Evolutionary conservation across 2,329 filamentous ascomycete species (phyloP).

Genomic region (Chalaropsis ovoidea): DNA sequence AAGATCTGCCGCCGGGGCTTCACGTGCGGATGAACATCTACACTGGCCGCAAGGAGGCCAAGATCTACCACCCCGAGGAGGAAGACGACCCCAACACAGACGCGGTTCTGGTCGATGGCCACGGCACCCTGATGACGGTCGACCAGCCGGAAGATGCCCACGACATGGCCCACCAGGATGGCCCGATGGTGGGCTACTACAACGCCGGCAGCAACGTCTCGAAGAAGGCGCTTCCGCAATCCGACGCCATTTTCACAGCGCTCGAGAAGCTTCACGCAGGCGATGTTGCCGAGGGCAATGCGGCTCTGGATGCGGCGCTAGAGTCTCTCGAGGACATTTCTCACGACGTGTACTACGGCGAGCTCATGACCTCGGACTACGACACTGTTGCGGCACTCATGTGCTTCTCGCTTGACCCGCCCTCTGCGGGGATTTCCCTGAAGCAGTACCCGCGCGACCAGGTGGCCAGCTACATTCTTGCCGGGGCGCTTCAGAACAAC

Average conservation of each 20-base stretch:
- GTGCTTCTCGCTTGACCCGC: constrained; percentile 40
- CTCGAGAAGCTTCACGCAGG: constrained; percentile 41
- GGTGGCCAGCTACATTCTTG: constrained; percentile 48
- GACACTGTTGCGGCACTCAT: constrained; percentile 46
- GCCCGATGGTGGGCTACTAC: constrained; percentile 40
- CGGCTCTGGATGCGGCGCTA: constrained; percentile 42
- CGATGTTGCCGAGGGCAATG: constrained; percentile 30
- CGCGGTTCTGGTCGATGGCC: constrained; percentile 42
- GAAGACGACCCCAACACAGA: constrained; percentile 39
- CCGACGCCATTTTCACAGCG: constrained; percentile 38
- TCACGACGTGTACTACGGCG: constrained; percentile 60
- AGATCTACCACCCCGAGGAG: constrained; percentile 52
- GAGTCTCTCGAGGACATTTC: constrained; percentile 52
- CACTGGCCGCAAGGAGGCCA: constrained; percentile 55
- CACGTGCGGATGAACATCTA: constrained; percentile 57
- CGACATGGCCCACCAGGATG: constrained; percentile 38
- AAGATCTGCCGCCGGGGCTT: constrained; percentile 54
- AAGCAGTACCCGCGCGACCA: constrained; percentile 36
- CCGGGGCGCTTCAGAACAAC: constrained; percentile 54
- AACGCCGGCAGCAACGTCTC: constrained; percentile 31
- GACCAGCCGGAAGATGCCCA: constrained; percentile 37
- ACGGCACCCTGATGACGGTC: constrained; percentile 40
- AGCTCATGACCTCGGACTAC: constrained; percentile 49
- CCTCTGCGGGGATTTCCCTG: constrained; percentile 26
- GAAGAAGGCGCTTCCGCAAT: constrained; percentile 23